Percentiles rank a stretch among this genome's conserved stretches.
These are phyloP conservation scores for Strombidium stylifer DNA, from an alignment of 73 alveolate genomes.

Conservation along the genomic window DNA sequence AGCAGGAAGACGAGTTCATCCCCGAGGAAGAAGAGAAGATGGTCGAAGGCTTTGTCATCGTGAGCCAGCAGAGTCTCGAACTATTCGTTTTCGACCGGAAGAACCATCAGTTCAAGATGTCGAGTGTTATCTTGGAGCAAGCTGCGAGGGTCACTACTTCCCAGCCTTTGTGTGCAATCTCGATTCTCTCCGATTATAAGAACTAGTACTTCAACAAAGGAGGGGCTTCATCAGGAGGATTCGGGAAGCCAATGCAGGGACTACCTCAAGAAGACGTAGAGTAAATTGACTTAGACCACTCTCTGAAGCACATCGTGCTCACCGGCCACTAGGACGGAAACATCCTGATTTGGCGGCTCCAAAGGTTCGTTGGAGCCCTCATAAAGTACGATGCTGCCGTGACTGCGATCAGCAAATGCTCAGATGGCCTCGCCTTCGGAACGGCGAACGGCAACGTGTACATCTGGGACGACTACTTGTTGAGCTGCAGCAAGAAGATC, in stretches of 20 bases:
- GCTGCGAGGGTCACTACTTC: no score
- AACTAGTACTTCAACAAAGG: constrained; percentile 23
- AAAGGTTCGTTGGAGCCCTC: constrained; percentile 48
- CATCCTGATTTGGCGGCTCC: constrained; percentile 53
- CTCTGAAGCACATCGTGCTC: constrained; percentile 51
- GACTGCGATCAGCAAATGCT: constrained; percentile 49
- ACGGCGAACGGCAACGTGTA: constrained; percentile 74
- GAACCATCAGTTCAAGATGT: no score
- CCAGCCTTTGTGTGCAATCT: constrained; percentile 47
- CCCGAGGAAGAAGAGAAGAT: no score
- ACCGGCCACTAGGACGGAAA: constrained; percentile 79
- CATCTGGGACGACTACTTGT: constrained; percentile 72
- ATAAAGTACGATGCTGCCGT: constrained; percentile 56
- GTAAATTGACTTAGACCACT: no score
- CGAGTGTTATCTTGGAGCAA: no score
- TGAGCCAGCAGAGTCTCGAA: no score
- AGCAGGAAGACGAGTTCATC: neutral
- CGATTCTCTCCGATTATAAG: constrained; percentile 44
- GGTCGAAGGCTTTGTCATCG: no score
- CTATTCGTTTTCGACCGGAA: no score
- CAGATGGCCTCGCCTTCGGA: constrained; percentile 69
- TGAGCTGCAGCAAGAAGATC: constrained; percentile 58
- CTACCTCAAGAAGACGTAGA: no score
- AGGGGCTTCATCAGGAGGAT: constrained; percentile 41
- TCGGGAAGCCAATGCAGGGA: no score